Conservation (phyloP, 1,284 basidiomycete genomes). For the Leccinum angustisporum region DNA sequence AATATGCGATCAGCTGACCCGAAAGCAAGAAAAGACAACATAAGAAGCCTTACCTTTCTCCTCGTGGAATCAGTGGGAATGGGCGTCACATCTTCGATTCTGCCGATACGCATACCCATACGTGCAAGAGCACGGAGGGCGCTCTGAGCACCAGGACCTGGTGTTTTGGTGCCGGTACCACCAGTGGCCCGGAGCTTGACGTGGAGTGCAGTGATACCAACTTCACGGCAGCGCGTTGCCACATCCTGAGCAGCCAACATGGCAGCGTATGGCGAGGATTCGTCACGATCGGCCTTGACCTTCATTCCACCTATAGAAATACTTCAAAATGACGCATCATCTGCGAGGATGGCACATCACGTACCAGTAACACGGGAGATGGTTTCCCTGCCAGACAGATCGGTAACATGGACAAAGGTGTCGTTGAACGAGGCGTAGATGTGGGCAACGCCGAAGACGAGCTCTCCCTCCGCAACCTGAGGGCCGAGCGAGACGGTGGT, state of each 20-base stretch:
- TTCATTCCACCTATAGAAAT: constrained; percentile 87
- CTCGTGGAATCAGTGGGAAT: constrained; percentile 97
- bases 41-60: constrained; percentile 69
- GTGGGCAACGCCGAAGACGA: constrained; percentile 94
- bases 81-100: constrained; percentile 97
- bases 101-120: constrained; percentile 97
- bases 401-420: constrained; percentile 99
- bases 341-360: constrained; percentile 24
- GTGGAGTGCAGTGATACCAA: constrained; percentile 97
- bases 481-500: constrained; percentile 87
- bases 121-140: constrained; percentile 98
- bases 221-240: constrained; percentile 95
- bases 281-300: constrained; percentile 99
- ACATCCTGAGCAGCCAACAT: constrained; percentile 99
- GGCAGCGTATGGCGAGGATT: constrained; percentile 98
- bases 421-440: constrained; percentile 99
- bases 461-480: constrained; percentile 92
- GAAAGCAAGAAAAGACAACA: background rate
- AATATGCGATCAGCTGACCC: constrained; percentile 10
- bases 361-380: constrained; percentile 95
- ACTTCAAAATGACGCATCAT: background rate
- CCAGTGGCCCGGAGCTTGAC: constrained; percentile 98
- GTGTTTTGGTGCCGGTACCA: constrained; percentile 98
- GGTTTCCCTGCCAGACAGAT: constrained; percentile 98
- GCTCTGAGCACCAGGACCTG: constrained; percentile 97